phyloP scores from a whole-genome alignment of 306 rosid species.

The Oemleria cerasiformis region DNA sequence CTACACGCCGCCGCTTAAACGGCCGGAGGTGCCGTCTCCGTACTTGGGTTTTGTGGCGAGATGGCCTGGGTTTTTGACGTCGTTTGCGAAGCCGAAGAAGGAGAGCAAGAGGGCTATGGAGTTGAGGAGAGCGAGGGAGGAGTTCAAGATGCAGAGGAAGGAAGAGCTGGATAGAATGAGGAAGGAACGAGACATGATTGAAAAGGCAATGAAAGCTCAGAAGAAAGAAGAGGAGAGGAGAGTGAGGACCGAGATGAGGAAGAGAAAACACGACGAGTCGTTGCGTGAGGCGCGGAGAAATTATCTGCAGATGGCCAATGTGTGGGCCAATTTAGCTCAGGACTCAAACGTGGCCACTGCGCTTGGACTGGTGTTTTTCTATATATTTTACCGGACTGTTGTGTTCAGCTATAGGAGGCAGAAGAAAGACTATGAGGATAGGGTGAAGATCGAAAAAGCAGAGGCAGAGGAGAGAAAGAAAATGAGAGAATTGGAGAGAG shows the following conservation, averaged over 20 bases:
- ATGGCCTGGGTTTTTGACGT: conserved; percentile 24
- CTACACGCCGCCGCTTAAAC: conserved; percentile 69
- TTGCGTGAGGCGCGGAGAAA: conserved; percentile 40
- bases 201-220: conserved; percentile 40
- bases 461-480: conserved; percentile 95
- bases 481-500: conserved; percentile 72
- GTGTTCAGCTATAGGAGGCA: conserved; percentile 81
- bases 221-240: conserved; percentile 65
- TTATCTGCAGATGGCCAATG: conserved; percentile 30
- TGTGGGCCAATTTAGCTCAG: conserved; percentile 64
- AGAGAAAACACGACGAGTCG: conserved; percentile 43
- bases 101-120: conserved; percentile 57
- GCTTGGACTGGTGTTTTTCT: conserved; percentile 68
- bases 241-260: conserved; percentile 41
- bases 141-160: conserved; percentile 51
- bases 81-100: conserved; percentile 41
- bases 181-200: conserved; percentile 55
- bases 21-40: conserved; percentile 63
- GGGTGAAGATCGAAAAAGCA: conserved; percentile 83
- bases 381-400: conserved; percentile 74
- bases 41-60: conserved; percentile 44
- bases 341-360: conserved; percentile 44
- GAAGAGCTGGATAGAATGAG: conserved; percentile 45
- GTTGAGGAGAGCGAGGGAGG: conserved; percentile 54
- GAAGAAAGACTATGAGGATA: conserved; percentile 91